Evolutionary conservation across 768 basidiomycete species (phyloP).

Genomic region (Tylopilus vinaceipallidus): DNA sequence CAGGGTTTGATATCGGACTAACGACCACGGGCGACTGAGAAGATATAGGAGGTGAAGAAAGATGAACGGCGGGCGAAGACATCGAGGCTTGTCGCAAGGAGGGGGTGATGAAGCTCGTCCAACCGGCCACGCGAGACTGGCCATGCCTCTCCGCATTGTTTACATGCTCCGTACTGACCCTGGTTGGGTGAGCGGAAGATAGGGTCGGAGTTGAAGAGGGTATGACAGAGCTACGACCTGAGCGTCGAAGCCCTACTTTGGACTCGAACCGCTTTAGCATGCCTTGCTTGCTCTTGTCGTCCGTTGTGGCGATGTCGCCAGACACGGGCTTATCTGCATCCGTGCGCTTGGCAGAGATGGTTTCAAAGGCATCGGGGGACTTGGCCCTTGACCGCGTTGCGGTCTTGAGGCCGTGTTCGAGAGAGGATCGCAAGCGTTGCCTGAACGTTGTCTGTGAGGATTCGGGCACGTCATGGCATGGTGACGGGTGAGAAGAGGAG

Average conservation of each 20-base stretch:
- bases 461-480: slow-evolving; percentile 35
- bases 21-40: slow-evolving; percentile 47
- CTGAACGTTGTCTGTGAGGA: slow-evolving; percentile 52
- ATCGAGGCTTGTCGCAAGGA: slow-evolving; percentile 68
- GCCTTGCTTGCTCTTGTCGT: slow-evolving; percentile 42
- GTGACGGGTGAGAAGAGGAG: slow-evolving; percentile 28
- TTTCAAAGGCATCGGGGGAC: slow-evolving; percentile 40
- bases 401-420: slow-evolving; percentile 65
- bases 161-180: slow-evolving; percentile 28
- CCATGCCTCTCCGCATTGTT: slow-evolving; percentile 37
- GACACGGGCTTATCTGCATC: slow-evolving; percentile 37
- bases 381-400: slow-evolving; percentile 58
- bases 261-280: slow-evolving; percentile 50
- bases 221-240: slow-evolving; percentile 41
- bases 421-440: slow-evolving; percentile 58
- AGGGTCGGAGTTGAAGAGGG: slow-evolving; percentile 39
- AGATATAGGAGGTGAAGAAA: slow-evolving; percentile 54
- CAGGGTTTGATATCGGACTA: slow-evolving; percentile 47
- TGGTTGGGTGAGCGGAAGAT: slow-evolving; percentile 25
- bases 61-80: slow-evolving; percentile 72
- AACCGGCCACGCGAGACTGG: slow-evolving; percentile 49
- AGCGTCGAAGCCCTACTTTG: slow-evolving; percentile 49
- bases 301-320: slow-evolving; percentile 28
- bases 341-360: slow-evolving; percentile 44
- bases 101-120: slow-evolving; percentile 60